phyloP scores from a whole-genome alignment of 139 green algal genomes.

The Coelastrella sp. region DNA sequence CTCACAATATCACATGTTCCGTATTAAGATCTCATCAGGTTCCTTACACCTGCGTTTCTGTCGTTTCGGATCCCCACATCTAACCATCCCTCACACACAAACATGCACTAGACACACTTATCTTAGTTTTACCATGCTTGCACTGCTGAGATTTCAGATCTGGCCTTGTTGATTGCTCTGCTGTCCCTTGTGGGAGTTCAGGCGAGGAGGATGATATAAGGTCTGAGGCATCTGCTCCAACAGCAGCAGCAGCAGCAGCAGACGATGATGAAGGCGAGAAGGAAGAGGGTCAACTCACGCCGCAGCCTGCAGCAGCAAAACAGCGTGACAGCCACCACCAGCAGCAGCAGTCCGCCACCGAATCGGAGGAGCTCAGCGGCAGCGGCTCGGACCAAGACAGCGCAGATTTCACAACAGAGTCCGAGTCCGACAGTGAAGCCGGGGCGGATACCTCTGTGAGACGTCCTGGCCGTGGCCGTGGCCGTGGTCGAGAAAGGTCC shows the following conservation, averaged over 20 bases:
- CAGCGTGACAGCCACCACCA: background rate
- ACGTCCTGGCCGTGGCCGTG: background rate
- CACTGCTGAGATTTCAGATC: no score
- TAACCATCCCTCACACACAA: no score
- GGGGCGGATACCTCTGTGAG: background rate
- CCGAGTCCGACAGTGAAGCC: background rate
- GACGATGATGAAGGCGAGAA: background rate
- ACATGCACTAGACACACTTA: no score
- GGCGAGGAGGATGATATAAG: background rate
- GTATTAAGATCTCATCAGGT: no score
- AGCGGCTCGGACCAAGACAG: constrained; percentile 5
- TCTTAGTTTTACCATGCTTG: no score
- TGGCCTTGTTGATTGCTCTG: no score
- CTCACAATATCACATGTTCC: no score
- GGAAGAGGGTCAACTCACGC: background rate
- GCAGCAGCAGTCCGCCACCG: constrained; percentile 12
- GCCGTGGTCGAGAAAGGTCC: background rate
- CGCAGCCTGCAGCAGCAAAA: background rate
- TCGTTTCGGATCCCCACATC: no score
- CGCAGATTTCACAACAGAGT: constrained; percentile 23
- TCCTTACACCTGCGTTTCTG: no score
- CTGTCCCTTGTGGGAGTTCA: background rate
- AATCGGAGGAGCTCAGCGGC: background rate
- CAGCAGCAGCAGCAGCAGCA: constrained; percentile 18
- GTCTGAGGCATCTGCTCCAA: background rate